These are phyloP conservation scores for Colletotrichum eleusines DNA, from an alignment of 2,329 filamentous ascomycete genomes.

Conservation along the genomic window DNA sequence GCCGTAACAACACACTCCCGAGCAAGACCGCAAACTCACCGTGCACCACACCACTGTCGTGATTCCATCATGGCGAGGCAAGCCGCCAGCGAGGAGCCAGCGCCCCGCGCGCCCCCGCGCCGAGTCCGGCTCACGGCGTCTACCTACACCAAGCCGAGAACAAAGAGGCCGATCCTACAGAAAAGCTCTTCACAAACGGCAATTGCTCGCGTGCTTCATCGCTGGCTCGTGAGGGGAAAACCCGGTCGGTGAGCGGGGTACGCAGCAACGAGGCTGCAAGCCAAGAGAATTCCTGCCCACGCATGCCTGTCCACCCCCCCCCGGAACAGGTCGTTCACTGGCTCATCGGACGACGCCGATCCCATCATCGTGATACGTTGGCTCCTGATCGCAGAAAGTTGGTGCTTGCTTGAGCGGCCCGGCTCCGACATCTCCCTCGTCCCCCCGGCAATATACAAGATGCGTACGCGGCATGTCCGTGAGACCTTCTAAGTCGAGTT, in stretches of 20 bases:
- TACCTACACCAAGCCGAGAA: not conserved
- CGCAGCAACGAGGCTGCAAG: constrained; percentile 35
- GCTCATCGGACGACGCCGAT: constrained; percentile 25
- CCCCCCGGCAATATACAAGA: not conserved
- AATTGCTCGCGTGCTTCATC: constrained; percentile 39
- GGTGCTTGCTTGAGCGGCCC: not conserved
- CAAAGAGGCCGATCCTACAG: no score
- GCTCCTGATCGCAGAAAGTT: not conserved
- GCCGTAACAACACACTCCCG: no score
- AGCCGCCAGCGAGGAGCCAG: not conserved
- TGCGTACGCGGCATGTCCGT: constrained; percentile 19
- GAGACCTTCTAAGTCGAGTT: constrained; percentile 37
- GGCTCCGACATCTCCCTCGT: no score
- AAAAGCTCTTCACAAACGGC: not conserved
- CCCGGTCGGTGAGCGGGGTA: constrained; percentile 26
- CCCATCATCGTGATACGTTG: constrained; percentile 19
- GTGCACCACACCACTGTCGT: not conserved
- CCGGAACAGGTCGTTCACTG: constrained; percentile 2
- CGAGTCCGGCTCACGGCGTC: not conserved
- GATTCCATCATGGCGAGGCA: not conserved
- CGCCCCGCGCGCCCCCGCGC: not conserved
- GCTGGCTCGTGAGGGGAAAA: constrained; percentile 21
- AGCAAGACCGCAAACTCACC: not conserved
- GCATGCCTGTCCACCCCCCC: constrained; percentile 30
- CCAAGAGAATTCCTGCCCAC: constrained; percentile 29